Evolutionary conservation across 331 rosid species (phyloP).

Genomic region (Prunus yedoensis): DNA sequence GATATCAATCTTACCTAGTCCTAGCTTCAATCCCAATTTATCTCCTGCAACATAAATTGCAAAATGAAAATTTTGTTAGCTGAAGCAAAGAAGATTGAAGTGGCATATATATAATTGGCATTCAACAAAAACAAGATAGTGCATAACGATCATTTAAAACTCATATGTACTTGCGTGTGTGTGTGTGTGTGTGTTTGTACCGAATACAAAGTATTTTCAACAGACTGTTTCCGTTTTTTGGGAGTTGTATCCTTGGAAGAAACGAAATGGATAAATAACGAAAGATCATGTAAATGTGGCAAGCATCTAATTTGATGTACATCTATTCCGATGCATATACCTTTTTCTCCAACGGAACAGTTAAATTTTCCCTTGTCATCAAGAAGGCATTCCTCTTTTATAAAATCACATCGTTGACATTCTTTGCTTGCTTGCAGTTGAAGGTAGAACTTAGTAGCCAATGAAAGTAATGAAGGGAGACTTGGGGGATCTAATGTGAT

Average conservation of each 20-base stretch:
- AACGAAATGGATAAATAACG: no score
- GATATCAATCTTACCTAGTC: conserved; percentile 20
- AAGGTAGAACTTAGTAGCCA: accelerated
- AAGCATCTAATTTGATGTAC: neutral
- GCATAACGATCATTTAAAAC: neutral
- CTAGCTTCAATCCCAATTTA: neutral
- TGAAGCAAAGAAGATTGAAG: neutral
- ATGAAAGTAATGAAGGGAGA: neutral
- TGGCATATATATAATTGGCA: neutral
- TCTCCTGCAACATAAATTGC: neutral
- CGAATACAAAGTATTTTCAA: no score
- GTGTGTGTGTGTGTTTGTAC: neutral
- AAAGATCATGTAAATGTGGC: no score
- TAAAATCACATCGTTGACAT: neutral
- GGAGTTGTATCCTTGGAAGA: no score
- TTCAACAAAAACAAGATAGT: neutral
- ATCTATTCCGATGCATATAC: conserved; percentile 12
- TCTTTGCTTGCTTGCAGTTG: neutral
- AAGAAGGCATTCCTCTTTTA: conserved; percentile 5
- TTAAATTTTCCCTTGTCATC: neutral
- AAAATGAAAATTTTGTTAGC: neutral
- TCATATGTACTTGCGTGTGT: neutral
- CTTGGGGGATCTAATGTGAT: neutral
- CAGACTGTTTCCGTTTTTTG: no score
- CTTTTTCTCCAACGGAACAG: conserved; percentile 1